Conservation (phyloP, 2,329 filamentous ascomycete species). For the Paradendryphiella salina region DNA sequence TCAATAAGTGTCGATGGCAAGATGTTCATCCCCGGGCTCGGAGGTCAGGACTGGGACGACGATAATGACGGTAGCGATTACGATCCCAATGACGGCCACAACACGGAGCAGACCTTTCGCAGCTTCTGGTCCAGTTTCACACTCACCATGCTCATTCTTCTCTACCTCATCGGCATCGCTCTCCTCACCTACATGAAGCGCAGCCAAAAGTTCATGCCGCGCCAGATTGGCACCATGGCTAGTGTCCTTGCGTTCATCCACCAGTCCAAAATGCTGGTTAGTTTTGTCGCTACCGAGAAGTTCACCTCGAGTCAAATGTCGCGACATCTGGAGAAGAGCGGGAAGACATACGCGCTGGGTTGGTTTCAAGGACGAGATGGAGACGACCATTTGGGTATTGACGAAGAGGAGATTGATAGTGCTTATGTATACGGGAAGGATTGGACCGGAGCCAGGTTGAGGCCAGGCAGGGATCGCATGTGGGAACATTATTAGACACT, state of each 20-base stretch:
- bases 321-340: constrained; percentile 59
- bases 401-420: constrained; percentile 71
- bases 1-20: constrained; percentile 67
- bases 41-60: constrained; percentile 21
- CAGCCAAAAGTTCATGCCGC: constrained; percentile 71
- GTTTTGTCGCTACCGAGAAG: constrained; percentile 72
- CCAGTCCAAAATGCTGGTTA: constrained; percentile 77
- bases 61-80: constrained; percentile 7
- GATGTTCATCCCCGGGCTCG: constrained; percentile 55
- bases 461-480: constrained; percentile 35
- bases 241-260: constrained; percentile 77
- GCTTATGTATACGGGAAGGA: constrained; percentile 65
- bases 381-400: constrained; percentile 73
- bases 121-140: constrained; percentile 70
- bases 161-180: constrained; percentile 65
- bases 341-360: constrained; percentile 73
- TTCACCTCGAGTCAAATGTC: constrained; percentile 65
- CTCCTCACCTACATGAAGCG: constrained; percentile 64
- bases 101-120: constrained; percentile 51
- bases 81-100: constrained; percentile 28
- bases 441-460: constrained; percentile 42
- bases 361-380: constrained; percentile 77
- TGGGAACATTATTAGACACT: constrained; percentile 28
- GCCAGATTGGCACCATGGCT: constrained; percentile 78
- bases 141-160: constrained; percentile 65